Evolutionary conservation across 2,329 filamentous ascomycete species (phyloP).

Genomic region (Apiospora rasikravindrae): DNA sequence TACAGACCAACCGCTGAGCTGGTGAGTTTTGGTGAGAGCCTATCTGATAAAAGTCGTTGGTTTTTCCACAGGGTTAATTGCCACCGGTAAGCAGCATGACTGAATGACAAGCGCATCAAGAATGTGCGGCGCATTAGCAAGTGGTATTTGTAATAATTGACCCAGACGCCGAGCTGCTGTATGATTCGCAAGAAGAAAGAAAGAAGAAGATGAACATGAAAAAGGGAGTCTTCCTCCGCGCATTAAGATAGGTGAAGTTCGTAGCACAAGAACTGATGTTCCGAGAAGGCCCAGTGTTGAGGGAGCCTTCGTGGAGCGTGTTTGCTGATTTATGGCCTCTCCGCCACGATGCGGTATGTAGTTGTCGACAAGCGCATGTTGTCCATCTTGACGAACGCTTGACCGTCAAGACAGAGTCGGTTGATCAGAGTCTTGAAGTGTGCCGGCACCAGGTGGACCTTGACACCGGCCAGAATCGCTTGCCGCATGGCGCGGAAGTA

Average conservation of each 20-base stretch:
- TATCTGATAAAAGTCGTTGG: not conserved
- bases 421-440: constrained; percentile 61
- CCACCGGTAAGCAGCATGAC: not conserved
- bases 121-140: not conserved
- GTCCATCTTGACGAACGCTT: constrained; percentile 62
- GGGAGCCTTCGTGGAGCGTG: not conserved
- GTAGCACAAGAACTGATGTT: constrained; percentile 4
- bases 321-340: constrained; percentile 43
- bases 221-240: not conserved
- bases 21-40: not conserved
- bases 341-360: constrained; percentile 57
- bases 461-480: constrained; percentile 54
- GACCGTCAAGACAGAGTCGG: constrained; percentile 56
- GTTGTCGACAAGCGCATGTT: constrained; percentile 57
- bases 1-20: not conserved
- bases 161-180: constrained; percentile 8
- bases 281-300: not conserved
- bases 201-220: not conserved
- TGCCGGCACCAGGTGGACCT: constrained; percentile 50
- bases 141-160: not conserved
- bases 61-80: not conserved
- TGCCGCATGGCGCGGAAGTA: constrained; percentile 58
- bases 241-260: not conserved
- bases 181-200: not conserved
- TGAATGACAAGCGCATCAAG: not conserved